Base-by-base conservation (phyloP, 2,329 filamentous ascomycete species). In the Aspergillus bombycis region DNA sequence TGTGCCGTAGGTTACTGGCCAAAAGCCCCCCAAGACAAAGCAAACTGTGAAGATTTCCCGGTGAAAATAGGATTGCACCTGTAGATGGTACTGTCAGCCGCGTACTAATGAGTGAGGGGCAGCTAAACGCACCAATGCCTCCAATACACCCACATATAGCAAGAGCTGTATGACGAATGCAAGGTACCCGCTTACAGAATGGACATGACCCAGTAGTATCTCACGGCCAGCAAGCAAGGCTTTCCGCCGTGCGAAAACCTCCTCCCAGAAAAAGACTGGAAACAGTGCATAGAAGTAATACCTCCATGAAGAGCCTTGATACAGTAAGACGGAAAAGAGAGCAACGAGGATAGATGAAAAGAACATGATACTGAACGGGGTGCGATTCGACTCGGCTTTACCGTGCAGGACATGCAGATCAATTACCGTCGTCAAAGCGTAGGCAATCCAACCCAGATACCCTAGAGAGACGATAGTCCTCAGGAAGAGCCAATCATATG, bases 401-500 rank as follows among this genome's bases (percentile, higher is more conserved):
- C 89, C 89, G 68, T 93, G 89, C 30, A 98, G 82, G 57, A 99
- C 92, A 77, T 97, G 93, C 58, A 94, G 81, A 74, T 97, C 91
- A 65, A 98, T 85, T 55, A 98, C 93, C 0, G 91, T 96, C 0
- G 93, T 95, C 57, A 96, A 82, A 2, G 94, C 93, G 77, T 94
- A 99, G 1, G 91, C 90, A 74, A 98, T 96, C 94, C 94, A 99
- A 23, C 95, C 95, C 9, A 98, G 81, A 73, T 98, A 99, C 21
- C 95, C 95, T 14, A 91, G 75, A 2, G 95, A 97, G 64, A 99
- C 91, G 57, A 99, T 84, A 2, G 92, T 91, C 64, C 95, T 86
- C 41, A 99, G 81, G 79, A 99, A 99, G 2, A 99, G 84, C 95
- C 95, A 99, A 80, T 99, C 95, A 72, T 99, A 99, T 0, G 94